phyloP scores from a whole-genome alignment of 441 rosid species.

The Theobroma grandiflorum region DNA sequence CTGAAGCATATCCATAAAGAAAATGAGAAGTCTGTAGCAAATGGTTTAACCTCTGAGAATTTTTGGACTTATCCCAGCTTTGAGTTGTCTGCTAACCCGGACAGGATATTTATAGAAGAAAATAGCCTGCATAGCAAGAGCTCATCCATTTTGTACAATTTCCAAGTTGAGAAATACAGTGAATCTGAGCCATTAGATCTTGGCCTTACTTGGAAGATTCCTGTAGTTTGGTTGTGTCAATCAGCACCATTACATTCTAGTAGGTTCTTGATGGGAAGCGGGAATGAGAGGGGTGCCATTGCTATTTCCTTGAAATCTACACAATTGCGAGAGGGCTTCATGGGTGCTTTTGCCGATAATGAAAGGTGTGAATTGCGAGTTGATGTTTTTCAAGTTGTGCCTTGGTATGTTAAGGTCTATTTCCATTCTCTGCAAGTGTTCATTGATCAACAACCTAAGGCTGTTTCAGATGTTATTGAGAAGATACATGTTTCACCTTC shows the following conservation, averaged over 20 bases:
- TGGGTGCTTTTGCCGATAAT: slow-evolving; percentile 26
- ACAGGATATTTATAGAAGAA: slow-evolving; percentile 63
- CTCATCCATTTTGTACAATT: slow-evolving; percentile 56
- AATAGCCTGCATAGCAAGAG: slow-evolving; percentile 33
- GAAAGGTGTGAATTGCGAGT: slow-evolving; percentile 61
- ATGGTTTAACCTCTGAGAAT: slow-evolving; percentile 35
- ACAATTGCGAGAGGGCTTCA: slow-evolving; percentile 39
- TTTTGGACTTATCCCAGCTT: slow-evolving; percentile 47
- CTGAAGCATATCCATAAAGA: slow-evolving; percentile 43
- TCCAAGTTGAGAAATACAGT: slow-evolving; percentile 60
- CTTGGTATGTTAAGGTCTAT: slow-evolving; percentile 95
- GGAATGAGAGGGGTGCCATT: slow-evolving; percentile 96
- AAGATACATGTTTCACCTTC: slow-evolving; percentile 86
- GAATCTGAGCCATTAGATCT: slow-evolving; percentile 73
- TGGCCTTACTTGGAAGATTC: slow-evolving; percentile 76
- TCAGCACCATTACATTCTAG: slow-evolving; percentile 78
- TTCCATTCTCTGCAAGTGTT: slow-evolving; percentile 75
- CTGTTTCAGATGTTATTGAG: slow-evolving; percentile 55
- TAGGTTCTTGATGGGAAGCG: slow-evolving; percentile 97
- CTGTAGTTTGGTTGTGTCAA: slow-evolving; percentile 71
- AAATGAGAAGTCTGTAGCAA: slow-evolving; percentile 34
- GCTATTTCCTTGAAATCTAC: slow-evolving; percentile 82
- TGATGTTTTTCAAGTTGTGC: slow-evolving; percentile 89
- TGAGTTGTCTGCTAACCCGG: slow-evolving; percentile 73
- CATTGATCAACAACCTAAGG: slow-evolving; percentile 69